Evolutionary conservation across 805 yeast genomes (phyloP).

Genomic region (Maudiozyma saulgeensis): DNA sequence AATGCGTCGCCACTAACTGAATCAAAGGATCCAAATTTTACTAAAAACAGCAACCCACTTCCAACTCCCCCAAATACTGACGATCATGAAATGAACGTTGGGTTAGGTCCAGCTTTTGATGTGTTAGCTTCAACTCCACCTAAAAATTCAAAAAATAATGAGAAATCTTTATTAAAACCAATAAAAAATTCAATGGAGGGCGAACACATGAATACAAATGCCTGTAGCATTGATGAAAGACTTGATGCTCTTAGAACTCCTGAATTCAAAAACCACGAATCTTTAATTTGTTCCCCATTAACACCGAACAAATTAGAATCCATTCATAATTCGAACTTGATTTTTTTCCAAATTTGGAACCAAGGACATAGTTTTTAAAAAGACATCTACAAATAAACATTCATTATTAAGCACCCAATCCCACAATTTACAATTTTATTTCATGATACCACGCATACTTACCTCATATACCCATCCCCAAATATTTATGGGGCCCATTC

Average conservation of each 20-base stretch:
- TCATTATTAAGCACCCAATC: too few species aligned
- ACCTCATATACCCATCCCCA: background rate
- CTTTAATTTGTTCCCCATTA: background rate
- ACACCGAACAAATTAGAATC: constrained; percentile 1
- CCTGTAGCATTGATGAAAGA: constrained; percentile 8
- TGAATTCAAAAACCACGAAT: constrained; percentile 3
- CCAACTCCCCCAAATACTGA: constrained; percentile 5
- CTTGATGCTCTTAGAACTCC: constrained; percentile 8
- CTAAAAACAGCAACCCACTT: background rate
- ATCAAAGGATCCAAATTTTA: background rate
- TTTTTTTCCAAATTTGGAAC: constrained; percentile 1
- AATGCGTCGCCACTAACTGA: background rate
- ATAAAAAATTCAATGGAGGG: background rate
- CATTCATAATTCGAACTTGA: background rate
- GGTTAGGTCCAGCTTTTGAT: background rate
- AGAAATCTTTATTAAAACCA: constrained; percentile 1
- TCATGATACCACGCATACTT: background rate
- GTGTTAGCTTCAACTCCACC: background rate
- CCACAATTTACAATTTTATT: too few species aligned
- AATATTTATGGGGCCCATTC: background rate
- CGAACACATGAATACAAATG: background rate
- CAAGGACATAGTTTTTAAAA: background rate
- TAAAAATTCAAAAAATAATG: constrained; percentile 2
- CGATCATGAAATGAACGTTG: background rate
- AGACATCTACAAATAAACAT: background rate